Evolutionary conservation across 2,329 filamentous ascomycete species (phyloP), one percentile per base, ranked within the genome.

Genomic region (Neonectria sp.): DNA sequence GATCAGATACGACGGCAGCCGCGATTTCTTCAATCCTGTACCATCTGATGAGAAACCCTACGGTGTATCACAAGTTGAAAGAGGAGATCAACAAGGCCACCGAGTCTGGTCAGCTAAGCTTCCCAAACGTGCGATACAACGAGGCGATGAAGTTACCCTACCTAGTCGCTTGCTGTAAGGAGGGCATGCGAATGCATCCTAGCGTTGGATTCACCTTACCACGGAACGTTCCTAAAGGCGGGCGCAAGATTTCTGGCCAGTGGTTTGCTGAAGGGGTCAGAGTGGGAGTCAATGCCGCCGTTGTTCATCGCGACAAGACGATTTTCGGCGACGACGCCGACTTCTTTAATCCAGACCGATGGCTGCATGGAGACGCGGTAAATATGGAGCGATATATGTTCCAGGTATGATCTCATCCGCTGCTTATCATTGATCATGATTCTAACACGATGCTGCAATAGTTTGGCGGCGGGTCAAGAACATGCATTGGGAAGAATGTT

Each of bases 301-400:
- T 67, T 2, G 6, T 67, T 21, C 64, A 67, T 40, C 55, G 40
- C 21, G 55, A 63, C 48, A 63, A 46, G 60, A 27, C 24, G 21
- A 43, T 67, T 24, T 67, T 67, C 27, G 64, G 64, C 5, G 13
- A 58, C 8, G 64, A 67, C 48, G 64, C 64, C 17, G 48, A 67
- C 17, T 31, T 46, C 6, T 67, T 58, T 21, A 67, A 48, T n/a
- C 64, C 64, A 6, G 60, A 59, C n/a, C 46, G 64, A 5, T 67
- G 64, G 64, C 25, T 67, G 24, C 27, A 40, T 1, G 46, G 58
- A 21, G 24, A 49, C 6, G 29, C 48, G 24, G 63, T 37, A 11
- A 60, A 55, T 17, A 63, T 63, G 60, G 60, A 63, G 17, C 46
- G 55, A 24, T 58, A 45, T 35, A 63, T 63, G 60, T 37, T 55